Evolutionary conservation across 345 rosid species (phyloP).

Genomic region (Corymbia maculata): DNA sequence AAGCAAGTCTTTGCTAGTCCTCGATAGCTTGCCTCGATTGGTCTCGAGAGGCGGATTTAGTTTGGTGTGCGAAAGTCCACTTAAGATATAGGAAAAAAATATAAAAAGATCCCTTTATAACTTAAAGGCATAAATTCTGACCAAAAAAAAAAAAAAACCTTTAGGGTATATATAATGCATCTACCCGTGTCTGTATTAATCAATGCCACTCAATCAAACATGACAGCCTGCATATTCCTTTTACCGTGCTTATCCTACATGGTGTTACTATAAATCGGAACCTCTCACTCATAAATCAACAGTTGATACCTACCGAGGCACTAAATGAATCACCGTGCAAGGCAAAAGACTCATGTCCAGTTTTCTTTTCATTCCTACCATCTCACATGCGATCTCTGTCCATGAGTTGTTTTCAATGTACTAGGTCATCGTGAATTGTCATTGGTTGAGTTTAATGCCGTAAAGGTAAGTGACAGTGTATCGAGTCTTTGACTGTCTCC

Average conservation of each 20-base stretch:
- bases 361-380: neutral
- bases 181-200: neutral
- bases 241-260: neutral
- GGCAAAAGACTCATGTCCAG: neutral
- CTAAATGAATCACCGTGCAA: neutral
- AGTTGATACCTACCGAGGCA: neutral
- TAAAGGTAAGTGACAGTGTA: neutral
- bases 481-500: neutral
- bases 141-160: too few relatives aligned
- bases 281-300: neutral
- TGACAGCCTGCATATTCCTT: neutral
- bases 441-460: neutral
- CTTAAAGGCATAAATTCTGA: too few relatives aligned
- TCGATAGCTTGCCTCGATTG: neutral
- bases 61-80: fast-evolving
- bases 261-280: neutral
- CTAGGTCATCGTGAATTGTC: neutral
- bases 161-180: neutral
- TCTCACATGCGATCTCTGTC: too few relatives aligned
- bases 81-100: neutral
- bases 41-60: fast-evolving
- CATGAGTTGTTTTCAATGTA: neutral
- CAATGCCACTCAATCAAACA: fast-evolving
- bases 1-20: fast-evolving
- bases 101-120: too few relatives aligned